These are phyloP conservation scores for Blastobotrys raffinosifermentans DNA, from an alignment of 1,139 yeast species.

Conservation along the genomic window DNA sequence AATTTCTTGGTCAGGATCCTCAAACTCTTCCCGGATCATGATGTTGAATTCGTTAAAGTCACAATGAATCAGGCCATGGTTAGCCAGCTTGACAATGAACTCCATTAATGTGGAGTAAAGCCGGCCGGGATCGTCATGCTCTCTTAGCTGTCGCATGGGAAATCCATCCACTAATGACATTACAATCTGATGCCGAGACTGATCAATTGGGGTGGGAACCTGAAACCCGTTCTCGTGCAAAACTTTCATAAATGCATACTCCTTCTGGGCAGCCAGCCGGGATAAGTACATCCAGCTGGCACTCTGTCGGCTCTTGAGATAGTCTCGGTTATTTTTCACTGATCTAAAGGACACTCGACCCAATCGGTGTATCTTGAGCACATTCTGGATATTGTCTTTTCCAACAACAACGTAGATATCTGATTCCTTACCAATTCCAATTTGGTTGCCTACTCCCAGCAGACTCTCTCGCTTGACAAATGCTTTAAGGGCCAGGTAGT, in stretches of 20 bases:
- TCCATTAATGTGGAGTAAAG: conserved; percentile 81
- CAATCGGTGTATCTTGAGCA: conserved; percentile 81
- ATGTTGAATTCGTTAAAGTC: conserved; percentile 96
- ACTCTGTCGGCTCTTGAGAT: conserved; percentile 60
- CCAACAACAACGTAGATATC: conserved; percentile 89
- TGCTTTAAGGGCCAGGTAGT: conserved; percentile 81
- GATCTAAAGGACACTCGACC: conserved; percentile 92
- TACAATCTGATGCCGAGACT: conserved; percentile 83
- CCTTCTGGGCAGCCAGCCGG: conserved; percentile 85
- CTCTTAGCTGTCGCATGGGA: conserved; percentile 78
- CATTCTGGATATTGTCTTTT: conserved; percentile 56
- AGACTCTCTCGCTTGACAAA: conserved; percentile 66
- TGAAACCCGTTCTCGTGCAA: conserved; percentile 68
- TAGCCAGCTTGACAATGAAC: conserved; percentile 76
- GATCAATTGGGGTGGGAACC: conserved; percentile 86
- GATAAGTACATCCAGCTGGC: conserved; percentile 92
- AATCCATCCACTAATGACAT: conserved; percentile 89
- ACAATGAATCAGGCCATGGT: conserved; percentile 90
- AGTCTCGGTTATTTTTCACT: conserved; percentile 90
- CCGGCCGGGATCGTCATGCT: conserved; percentile 60
- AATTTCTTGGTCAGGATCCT: conserved; percentile 50
- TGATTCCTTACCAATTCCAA: conserved; percentile 97
- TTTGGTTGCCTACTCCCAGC: conserved; percentile 76
- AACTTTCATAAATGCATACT: conserved; percentile 78
- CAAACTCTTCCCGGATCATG: conserved; percentile 64